Evolutionary conservation across 495 filamentous ascomycete species (phyloP).

Genomic region (Hypoxylon rickii): DNA sequence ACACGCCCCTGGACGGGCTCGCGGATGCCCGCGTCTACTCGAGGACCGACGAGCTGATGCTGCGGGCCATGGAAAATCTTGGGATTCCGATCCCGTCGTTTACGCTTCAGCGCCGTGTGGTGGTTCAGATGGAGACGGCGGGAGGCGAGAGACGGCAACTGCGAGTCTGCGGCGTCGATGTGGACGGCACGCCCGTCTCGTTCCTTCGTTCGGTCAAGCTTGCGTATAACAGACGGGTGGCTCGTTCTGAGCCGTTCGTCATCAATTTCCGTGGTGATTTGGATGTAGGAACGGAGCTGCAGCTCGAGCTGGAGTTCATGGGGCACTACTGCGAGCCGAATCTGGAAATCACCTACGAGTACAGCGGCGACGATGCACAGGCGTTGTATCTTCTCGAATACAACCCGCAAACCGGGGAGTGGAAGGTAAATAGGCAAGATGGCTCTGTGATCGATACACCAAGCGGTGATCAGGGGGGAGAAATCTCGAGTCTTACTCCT

Average conservation of each 20-base stretch:
- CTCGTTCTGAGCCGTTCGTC: slow-evolving; percentile 45
- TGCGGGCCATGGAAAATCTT: slow-evolving; percentile 45
- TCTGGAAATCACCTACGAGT: slow-evolving; percentile 36
- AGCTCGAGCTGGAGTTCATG: slow-evolving; percentile 52
- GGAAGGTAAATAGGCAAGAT: slow-evolving; percentile 32
- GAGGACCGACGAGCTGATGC: slow-evolving; percentile 47
- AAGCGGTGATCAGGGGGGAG: too few species aligned
- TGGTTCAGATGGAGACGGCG: slow-evolving; percentile 33
- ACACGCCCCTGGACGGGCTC: slow-evolving; percentile 45
- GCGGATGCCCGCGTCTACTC: slow-evolving; percentile 39
- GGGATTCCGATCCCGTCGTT: slow-evolving; percentile 43
- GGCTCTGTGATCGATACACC: too few species aligned
- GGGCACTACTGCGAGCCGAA: slow-evolving; percentile 52
- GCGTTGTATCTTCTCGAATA: slow-evolving; percentile 47
- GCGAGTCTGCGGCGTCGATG: slow-evolving; percentile 42
- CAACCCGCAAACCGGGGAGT: slow-evolving; percentile 43
- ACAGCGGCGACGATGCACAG: slow-evolving; percentile 5
- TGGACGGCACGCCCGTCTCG: slow-evolving; percentile 49
- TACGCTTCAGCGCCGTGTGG: slow-evolving; percentile 38
- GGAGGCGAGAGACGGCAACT: slow-evolving; percentile 30
- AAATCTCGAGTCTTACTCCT: not conserved
- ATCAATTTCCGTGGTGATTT: slow-evolving; percentile 39
- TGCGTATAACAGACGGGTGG: slow-evolving; percentile 39
- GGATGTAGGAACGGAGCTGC: slow-evolving; percentile 33
- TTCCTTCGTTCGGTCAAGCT: slow-evolving; percentile 48